Evolutionary conservation across 1,284 basidiomycete genomes (phyloP).

Genomic region (Neotropicomus parvogracilis): DNA sequence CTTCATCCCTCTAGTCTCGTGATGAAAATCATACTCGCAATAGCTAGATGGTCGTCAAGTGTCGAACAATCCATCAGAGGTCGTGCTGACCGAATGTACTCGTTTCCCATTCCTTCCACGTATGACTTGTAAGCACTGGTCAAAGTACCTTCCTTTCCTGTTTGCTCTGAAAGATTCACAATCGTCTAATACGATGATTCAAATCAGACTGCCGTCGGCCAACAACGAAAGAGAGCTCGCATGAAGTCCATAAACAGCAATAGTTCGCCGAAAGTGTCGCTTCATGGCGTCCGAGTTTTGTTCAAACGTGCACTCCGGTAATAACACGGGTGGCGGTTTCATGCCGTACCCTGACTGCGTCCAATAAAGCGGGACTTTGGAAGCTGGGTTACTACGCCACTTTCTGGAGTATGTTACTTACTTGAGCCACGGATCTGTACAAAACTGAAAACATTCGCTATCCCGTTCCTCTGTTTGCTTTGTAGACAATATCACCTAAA

Average conservation of each 20-base stretch:
- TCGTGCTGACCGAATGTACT: slow-evolving; percentile 59
- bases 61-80: neutral
- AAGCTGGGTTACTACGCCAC: slow-evolving; percentile 8
- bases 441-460: slow-evolving; percentile 79
- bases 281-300: slow-evolving; percentile 71
- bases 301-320: slow-evolving; percentile 65
- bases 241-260: slow-evolving; percentile 72
- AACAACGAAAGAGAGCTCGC: slow-evolving; percentile 40
- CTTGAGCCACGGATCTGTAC: slow-evolving; percentile 89
- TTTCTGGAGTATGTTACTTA: slow-evolving; percentile 34
- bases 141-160: slow-evolving; percentile 82
- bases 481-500: slow-evolving; percentile 1
- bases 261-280: slow-evolving; percentile 72
- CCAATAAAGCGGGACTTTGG: slow-evolving; percentile 83
- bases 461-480: slow-evolving; percentile 57
- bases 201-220: slow-evolving; percentile 9
- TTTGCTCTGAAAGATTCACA: slow-evolving; percentile 87
- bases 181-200: slow-evolving; percentile 55
- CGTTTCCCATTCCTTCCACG: slow-evolving; percentile 55
- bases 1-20: slow-evolving; percentile 88
- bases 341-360: slow-evolving; percentile 79
- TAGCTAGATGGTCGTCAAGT: slow-evolving; percentile 40
- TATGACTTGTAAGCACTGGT: slow-evolving; percentile 77
- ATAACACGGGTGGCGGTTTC: slow-evolving; percentile 83
- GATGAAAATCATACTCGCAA: slow-evolving; percentile 86